A percentile compares a stretch with the other conserved stretches of the same genome.
These are phyloP conservation scores for Canariomyces notabilis DNA, from an alignment of 2,329 filamentous ascomycete genomes.

Conservation along the genomic window DNA sequence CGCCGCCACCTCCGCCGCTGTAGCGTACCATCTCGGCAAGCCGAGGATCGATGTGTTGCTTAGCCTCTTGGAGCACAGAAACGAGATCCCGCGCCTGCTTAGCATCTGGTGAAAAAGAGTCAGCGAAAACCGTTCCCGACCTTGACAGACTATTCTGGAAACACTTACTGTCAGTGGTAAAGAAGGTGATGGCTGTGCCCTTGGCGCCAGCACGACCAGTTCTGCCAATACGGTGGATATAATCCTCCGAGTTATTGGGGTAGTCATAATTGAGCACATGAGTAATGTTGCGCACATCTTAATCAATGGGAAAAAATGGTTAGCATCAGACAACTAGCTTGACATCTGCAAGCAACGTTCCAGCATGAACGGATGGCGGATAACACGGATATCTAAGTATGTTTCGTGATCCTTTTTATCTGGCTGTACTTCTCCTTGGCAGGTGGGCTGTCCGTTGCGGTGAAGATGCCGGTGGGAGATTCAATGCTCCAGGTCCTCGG, in stretches of 20 bases:
- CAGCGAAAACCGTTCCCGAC: conserved; percentile 26
- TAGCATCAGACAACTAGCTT: conserved; percentile 61
- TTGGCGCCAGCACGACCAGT: conserved; percentile 92
- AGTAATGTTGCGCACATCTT: conserved; percentile 99
- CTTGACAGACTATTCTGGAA: neutral
- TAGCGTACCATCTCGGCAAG: conserved; percentile 95
- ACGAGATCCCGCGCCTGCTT: conserved; percentile 97
- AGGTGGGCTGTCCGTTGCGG: conserved; percentile 58
- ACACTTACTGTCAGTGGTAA: conserved; percentile 96
- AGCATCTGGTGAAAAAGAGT: conserved; percentile 56
- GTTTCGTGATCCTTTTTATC: conserved; percentile 44
- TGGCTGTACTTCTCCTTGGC: conserved; percentile 48
- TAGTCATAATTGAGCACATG: conserved; percentile 99
- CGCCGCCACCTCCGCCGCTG: conserved; percentile 74
- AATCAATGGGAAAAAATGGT: conserved; percentile 60
- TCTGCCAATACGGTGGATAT: conserved; percentile 94
- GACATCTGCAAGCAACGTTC: conserved; percentile 57
- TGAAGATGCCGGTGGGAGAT: conserved; percentile 46
- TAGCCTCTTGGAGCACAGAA: conserved; percentile 86
- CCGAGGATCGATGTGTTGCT: conserved; percentile 95
- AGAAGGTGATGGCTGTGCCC: conserved; percentile 96
- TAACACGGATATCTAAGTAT: conserved; percentile 42
- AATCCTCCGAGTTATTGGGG: conserved; percentile 98
- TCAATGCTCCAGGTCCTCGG: conserved; percentile 52
- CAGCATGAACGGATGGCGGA: conserved; percentile 47